Evolutionary conservation across 306 rosid genomes (phyloP), one percentile per base, ranked within the genome.

Genomic region (Cyamopsis tetragonoloba): DNA sequence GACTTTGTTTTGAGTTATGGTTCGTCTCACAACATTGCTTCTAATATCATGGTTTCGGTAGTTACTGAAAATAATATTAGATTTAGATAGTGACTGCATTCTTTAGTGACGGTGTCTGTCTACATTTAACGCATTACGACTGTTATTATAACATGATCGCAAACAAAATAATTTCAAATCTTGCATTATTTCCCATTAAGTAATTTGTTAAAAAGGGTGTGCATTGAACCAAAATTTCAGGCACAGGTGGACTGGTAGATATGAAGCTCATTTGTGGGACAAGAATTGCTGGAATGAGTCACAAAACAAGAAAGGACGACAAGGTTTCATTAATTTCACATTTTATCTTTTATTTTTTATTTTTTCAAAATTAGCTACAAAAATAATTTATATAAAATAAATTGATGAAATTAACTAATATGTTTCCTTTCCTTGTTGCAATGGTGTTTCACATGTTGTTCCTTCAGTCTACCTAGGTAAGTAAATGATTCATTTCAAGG

Each of bases 211-310:
- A 53, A 67, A 41, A 10, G 17, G 17, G 22, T 18, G 56, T 35
- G 48, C 4, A 60, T 27, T 17, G 43, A 28, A 24, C 41, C 53
- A 53, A 12, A 4, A 22, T 76, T n/a, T n/a, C 60, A 73, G 79
- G 54, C 79, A 74, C 27, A 78, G 97, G 41, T 91, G 97, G 97
- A 91, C 97, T 0, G 96, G 97, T 0, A 75, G 97, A 5, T 79
- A 87, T 49, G 98, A 92, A 74, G 98, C 98, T 74, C 98, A 92
- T 78, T 74, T 92, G 80, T 92, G 98, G 98, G 98, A 92, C 75
- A 92, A 87, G 72, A 87, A 85, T 78, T 85, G 95, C 81, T 92
- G 96, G 96, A 92, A 92, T 46, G 95, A 85, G 49, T 88, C 95
- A 0, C 95, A 89, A 74, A 92, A 79, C 74, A 92, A 92, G 88